A percentile compares a stretch with the other conserved stretches of the same genome.
phyloP scores from a whole-genome alignment of 1,284 basidiomycete species.

The Ceratobasidium theobromae region DNA sequence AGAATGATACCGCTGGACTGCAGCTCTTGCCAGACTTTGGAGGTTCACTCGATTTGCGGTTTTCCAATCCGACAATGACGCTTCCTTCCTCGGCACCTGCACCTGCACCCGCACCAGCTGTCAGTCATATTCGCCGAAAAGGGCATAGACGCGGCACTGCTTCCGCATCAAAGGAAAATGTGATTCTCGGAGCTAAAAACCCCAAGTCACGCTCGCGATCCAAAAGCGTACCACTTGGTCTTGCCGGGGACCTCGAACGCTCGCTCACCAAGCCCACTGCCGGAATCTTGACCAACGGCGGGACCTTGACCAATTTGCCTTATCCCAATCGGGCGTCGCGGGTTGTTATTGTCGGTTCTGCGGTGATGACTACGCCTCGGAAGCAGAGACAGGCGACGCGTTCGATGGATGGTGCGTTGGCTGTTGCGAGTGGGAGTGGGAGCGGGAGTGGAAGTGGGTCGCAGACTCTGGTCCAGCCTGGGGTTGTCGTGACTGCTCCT shows the following conservation, averaged over 20 bases:
- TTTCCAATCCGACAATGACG: neutral
- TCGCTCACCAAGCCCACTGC: neutral
- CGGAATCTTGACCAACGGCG: conserved; percentile 24
- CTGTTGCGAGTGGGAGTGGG: neutral
- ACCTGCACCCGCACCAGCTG: too few relatives aligned
- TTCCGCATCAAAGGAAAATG: conserved; percentile 16
- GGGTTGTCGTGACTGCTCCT: conserved; percentile 26
- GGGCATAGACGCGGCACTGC: conserved; percentile 11
- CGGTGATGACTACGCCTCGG: neutral
- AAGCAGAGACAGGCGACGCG: neutral
- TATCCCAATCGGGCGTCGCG: neutral
- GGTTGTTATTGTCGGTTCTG: conserved; percentile 23
- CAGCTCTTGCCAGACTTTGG: conserved; percentile 16
- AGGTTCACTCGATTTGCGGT: conserved; percentile 24
- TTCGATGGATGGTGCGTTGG: neutral
- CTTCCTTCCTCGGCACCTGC: too few relatives aligned
- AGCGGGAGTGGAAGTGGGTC: too few relatives aligned
- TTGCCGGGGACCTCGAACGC: too few relatives aligned
- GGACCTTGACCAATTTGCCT: neutral
- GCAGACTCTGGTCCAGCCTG: conserved; percentile 1
- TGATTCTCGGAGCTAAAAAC: neutral
- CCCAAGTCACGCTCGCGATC: conserved; percentile 5
- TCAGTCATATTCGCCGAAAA: neutral
- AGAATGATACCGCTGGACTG: neutral
- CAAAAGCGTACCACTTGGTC: conserved; percentile 10